A percentile compares a stretch with the other conserved stretches of the same genome.
phyloP scores from a whole-genome alignment of 345 rosid species.

The Turnera subulata region DNA sequence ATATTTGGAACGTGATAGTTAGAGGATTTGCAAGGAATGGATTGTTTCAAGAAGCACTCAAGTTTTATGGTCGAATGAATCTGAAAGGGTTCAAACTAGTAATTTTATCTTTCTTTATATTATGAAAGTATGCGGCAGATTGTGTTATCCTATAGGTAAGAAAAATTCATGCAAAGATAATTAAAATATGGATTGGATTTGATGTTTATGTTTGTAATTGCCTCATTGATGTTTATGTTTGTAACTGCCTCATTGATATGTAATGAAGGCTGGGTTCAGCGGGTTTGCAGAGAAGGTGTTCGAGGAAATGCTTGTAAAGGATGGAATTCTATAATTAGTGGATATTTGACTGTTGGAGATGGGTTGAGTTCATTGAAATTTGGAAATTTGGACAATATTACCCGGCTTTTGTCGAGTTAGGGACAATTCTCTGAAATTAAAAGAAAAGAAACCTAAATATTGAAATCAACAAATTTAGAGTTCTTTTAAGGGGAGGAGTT shows the following conservation, averaged over 20 bases:
- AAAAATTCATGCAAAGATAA: conserved; percentile 45
- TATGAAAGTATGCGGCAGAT: conserved; percentile 55
- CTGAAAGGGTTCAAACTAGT: conserved; percentile 42
- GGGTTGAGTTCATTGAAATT: conserved; percentile 38
- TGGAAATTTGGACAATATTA: too few species aligned
- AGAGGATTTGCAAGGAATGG: conserved; percentile 50
- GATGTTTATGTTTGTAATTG: conserved; percentile 50
- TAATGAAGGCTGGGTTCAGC: conserved; percentile 12
- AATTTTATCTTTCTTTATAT: conserved; percentile 65
- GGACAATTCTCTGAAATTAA: too few species aligned
- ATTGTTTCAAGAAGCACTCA: conserved; percentile 39
- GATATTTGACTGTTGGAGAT: conserved; percentile 35
- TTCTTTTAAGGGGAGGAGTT: too few species aligned
- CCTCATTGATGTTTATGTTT: conserved; percentile 26
- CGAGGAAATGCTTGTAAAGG: conserved; percentile 13
- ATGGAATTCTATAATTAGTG: conserved; percentile 23
- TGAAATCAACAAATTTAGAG: too few species aligned
- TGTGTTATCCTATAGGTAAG: conserved; percentile 39
- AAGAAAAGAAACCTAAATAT: too few species aligned
- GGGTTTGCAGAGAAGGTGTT: conserved; percentile 24
- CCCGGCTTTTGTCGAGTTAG: too few species aligned
- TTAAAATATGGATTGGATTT: conserved; percentile 50
- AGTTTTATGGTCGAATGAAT: conserved; percentile 45
- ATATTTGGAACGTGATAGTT: conserved; percentile 60
- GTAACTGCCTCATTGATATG: conserved; percentile 20